These are phyloP conservation scores for Rhynchospora breviuscula DNA, from an alignment of 176 grass and related monocot species.

Conservation along the genomic window DNA sequence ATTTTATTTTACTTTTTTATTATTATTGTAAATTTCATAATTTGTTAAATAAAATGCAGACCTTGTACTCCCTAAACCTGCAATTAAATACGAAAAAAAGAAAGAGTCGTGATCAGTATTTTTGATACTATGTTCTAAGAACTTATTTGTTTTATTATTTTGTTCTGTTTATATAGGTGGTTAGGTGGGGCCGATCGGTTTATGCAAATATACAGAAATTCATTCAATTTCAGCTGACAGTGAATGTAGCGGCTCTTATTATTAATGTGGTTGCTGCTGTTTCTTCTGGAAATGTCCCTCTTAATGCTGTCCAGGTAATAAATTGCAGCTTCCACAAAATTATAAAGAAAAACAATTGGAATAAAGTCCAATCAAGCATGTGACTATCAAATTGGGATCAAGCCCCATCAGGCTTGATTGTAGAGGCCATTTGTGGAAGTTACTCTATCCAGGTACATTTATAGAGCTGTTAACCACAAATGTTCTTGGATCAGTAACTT, in stretches of 20 bases:
- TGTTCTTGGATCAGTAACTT: not conserved
- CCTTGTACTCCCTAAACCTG: not conserved
- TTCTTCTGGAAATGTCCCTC: conserved; percentile 86
- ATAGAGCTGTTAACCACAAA: not conserved
- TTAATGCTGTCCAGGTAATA: conserved; percentile 95
- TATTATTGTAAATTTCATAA: not conserved
- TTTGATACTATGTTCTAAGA: not conserved
- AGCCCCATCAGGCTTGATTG: not conserved
- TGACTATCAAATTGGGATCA: not conserved
- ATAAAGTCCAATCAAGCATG: not conserved
- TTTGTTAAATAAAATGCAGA: not conserved
- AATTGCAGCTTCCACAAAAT: conserved; percentile 3
- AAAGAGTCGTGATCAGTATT: not conserved
- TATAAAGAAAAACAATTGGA: not conserved
- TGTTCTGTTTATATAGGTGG: conserved; percentile 51
- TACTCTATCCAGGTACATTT: not conserved
- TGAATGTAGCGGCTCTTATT: conserved; percentile 90
- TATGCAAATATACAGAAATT: conserved; percentile 99
- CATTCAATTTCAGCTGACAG: conserved; percentile 97
- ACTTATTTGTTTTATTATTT: not conserved
- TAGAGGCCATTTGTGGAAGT: not conserved
- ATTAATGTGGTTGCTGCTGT: conserved; percentile 94
- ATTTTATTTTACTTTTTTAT: conserved; percentile 10
- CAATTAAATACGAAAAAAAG: not conserved
- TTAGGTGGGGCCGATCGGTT: conserved; percentile 95